Conservation (phyloP, 129 eudicot genomes). For the Arctium lappa region DNA sequence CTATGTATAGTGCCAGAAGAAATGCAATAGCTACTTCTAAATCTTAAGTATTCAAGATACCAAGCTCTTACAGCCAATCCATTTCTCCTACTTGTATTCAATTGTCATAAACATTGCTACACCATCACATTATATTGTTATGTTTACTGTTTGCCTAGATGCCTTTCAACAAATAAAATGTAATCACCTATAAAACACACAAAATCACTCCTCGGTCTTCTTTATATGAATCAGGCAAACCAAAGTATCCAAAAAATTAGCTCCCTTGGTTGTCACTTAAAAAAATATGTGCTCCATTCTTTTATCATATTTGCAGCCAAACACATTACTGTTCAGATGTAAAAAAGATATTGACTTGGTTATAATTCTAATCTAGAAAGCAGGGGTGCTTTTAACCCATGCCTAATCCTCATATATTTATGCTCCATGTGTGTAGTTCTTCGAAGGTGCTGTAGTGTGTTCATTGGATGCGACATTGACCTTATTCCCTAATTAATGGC, state of each 20-base stretch:
- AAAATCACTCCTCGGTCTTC: not conserved
- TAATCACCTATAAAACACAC: not conserved
- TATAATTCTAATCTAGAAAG: not conserved
- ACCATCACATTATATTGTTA: not conserved
- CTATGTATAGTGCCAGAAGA: too few species aligned
- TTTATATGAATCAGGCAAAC: not conserved
- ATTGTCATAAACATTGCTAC: not conserved
- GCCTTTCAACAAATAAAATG: not conserved
- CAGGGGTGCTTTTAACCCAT: not conserved
- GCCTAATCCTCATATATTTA: not conserved
- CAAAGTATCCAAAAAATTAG: not conserved
- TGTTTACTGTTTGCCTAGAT: not conserved
- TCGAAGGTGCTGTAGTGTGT: not conserved
- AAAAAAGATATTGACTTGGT: not conserved
- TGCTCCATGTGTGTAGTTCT: not conserved
- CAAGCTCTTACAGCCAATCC: not conserved
- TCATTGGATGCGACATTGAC: not conserved
- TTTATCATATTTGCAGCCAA: not conserved
- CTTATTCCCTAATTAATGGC: not conserved
- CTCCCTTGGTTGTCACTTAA: not conserved
- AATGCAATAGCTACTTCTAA: not conserved
- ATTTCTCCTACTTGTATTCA: not conserved
- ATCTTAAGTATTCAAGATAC: not conserved
- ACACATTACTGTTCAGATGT: constrained; percentile 1
- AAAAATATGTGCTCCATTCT: not conserved